A percentile compares a stretch with the other conserved stretches of the same genome.
Conservation (phyloP, 495 filamentous ascomycete species). For the Penicillium fimorum region DNA sequence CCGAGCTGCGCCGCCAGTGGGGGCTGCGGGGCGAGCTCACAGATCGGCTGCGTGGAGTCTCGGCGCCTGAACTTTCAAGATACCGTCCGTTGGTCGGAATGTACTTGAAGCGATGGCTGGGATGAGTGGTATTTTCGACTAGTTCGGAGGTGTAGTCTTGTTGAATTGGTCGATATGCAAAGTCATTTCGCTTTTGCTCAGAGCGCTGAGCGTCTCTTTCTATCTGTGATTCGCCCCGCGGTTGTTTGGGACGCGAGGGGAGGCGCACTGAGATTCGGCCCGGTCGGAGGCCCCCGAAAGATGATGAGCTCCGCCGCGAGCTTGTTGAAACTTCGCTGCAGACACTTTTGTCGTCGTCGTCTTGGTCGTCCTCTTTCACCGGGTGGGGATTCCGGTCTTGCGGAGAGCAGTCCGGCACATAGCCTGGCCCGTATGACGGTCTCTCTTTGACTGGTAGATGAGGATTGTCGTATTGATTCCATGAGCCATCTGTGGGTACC, state of each 20-base stretch:
- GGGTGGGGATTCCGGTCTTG: conserved; percentile 7
- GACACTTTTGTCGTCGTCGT: conserved; percentile 15
- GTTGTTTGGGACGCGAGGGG: conserved; percentile 26
- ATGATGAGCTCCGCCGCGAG: conserved; percentile 27
- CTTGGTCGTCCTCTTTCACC: conserved; percentile 8
- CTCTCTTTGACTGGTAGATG: conserved; percentile 21
- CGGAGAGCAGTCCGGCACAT: conserved; percentile 23
- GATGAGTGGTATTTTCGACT: conserved; percentile 20
- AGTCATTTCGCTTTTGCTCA: conserved; percentile 25
- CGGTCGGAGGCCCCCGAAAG: conserved; percentile 26
- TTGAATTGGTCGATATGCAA: conserved; percentile 38
- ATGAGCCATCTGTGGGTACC: conserved; percentile 41
- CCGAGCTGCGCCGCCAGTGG: conserved; percentile 14
- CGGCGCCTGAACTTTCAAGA: conserved; percentile 14
- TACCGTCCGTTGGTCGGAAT: conserved; percentile 34
- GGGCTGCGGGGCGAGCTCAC: conserved; percentile 16
- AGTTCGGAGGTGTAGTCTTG: conserved; percentile 37
- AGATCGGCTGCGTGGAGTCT: conserved; percentile 21
- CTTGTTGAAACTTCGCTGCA: conserved; percentile 9
- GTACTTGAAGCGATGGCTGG: conserved; percentile 33
- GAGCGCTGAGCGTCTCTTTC: conserved; percentile 11
- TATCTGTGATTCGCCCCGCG: conserved; percentile 1
- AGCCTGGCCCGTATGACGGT: conserved; percentile 31
- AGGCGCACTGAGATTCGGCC: conserved; percentile 38
- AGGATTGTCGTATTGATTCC: conserved; percentile 42